Evolutionary conservation across 2,329 filamentous ascomycete species (phyloP).

Genomic region (Orbilia blumenaviensis): DNA sequence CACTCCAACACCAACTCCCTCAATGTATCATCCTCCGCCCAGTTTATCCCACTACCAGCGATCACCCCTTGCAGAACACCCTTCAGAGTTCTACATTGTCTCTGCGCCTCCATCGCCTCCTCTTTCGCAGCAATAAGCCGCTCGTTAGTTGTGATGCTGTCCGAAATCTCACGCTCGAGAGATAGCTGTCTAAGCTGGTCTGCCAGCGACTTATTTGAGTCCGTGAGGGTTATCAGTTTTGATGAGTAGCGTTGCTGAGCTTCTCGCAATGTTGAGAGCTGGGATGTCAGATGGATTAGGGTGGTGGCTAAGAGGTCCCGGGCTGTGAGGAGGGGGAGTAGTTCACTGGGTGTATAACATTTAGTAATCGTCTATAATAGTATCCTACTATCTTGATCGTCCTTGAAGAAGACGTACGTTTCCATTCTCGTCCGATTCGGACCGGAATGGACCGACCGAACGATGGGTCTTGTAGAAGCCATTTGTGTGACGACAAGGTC

Average conservation of each 20-base stretch:
- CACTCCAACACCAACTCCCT: constrained; percentile 74
- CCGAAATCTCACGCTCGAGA: constrained; percentile 32
- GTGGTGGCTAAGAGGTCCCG: constrained; percentile 41
- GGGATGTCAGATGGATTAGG: constrained; percentile 36
- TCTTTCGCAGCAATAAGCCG: constrained; percentile 63
- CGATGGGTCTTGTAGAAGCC: constrained; percentile 44
- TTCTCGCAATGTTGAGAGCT: constrained; percentile 28
- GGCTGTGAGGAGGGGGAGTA: constrained; percentile 46
- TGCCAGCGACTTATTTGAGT: constrained; percentile 32
- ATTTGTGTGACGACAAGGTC: constrained; percentile 48
- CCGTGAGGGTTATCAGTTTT: constrained; percentile 25
- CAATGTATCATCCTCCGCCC: constrained; percentile 75
- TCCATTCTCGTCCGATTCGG: constrained; percentile 50
- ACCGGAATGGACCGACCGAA: constrained; percentile 48
- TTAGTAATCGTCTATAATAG: too few relatives aligned
- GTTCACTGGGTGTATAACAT: too few relatives aligned
- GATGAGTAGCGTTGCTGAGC: constrained; percentile 6
- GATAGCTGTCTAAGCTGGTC: constrained; percentile 30
- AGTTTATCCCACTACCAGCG: constrained; percentile 82
- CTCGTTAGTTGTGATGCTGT: constrained; percentile 40
- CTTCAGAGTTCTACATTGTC: constrained; percentile 78
- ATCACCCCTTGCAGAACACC: constrained; percentile 80
- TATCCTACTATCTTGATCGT: too few relatives aligned
- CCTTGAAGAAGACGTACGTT: constrained; percentile 35
- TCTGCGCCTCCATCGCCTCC: constrained; percentile 70